phyloP scores from a whole-genome alignment of 1,284 basidiomycete genomes.

The Naganishia liquefaciens region DNA sequence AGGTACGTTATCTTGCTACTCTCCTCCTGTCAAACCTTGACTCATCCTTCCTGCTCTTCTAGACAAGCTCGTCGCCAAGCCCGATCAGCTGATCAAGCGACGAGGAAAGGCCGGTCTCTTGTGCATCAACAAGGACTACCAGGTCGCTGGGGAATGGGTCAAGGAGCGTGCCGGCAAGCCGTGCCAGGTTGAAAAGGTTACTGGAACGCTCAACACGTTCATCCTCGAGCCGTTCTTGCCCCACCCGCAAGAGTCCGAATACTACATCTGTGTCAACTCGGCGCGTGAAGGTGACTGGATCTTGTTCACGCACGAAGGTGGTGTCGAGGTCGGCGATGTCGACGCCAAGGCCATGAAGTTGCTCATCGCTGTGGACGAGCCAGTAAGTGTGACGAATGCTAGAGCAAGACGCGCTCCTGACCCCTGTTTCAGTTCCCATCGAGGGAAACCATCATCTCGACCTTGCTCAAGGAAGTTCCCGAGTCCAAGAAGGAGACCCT shows the following conservation, averaged over 20 bases:
- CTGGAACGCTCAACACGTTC: conserved; percentile 94
- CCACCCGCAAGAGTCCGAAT: conserved; percentile 89
- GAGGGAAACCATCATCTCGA: conserved; percentile 70
- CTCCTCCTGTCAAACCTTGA: not conserved
- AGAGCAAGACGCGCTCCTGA: not conserved
- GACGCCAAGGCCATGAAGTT: conserved; percentile 95
- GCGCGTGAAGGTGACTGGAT: conserved; percentile 92
- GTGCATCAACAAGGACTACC: conserved; percentile 89
- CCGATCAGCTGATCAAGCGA: conserved; percentile 99
- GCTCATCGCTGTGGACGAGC: conserved; percentile 72
- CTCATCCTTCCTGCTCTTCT: not conserved
- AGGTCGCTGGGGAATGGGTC: conserved; percentile 84
- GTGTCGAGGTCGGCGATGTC: conserved; percentile 98
- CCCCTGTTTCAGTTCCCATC: conserved; percentile 65
- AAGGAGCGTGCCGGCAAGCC: conserved; percentile 86
- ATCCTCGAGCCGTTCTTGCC: conserved; percentile 98
- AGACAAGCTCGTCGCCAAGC: conserved; percentile 85
- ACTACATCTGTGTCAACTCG: conserved; percentile 98
- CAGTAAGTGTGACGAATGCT: conserved; percentile 36
- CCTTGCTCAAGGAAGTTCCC: conserved; percentile 77
- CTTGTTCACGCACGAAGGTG: conserved; percentile 98
- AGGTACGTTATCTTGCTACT: conserved; percentile 38
- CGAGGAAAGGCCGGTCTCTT: conserved; percentile 97
- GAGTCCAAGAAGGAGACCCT: conserved; percentile 79
- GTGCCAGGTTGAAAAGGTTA: conserved; percentile 89